These are phyloP conservation scores for Excoecaria agallocha DNA, from an alignment of 345 rosid genomes.

Conservation along the genomic window DNA sequence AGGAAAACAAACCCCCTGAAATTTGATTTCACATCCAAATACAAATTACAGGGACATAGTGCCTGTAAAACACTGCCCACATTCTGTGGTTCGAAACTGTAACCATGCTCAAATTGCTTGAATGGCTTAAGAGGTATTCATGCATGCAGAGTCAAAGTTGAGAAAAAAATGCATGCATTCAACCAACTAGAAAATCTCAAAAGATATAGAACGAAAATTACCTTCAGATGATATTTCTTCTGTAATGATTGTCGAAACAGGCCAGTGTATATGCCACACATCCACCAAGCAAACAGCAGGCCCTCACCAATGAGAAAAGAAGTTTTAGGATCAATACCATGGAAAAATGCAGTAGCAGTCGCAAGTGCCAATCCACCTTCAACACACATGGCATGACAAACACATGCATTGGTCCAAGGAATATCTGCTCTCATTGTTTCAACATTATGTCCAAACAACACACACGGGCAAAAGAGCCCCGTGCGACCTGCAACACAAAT, in stretches of 20 bases:
- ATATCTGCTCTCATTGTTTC: constrained; percentile 66
- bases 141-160: not conserved
- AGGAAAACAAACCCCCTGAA: too few species aligned
- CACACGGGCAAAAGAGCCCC: constrained; percentile 78
- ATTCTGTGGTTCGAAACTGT: not conserved
- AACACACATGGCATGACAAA: constrained; percentile 76
- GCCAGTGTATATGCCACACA: constrained; percentile 82
- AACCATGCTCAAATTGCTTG: not conserved
- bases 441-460: constrained; percentile 71
- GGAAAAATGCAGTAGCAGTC: constrained; percentile 55
- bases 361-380: constrained; percentile 87
- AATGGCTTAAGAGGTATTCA: not conserved
- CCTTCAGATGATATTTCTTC: constrained; percentile 91
- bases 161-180: not conserved
- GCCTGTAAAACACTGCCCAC: too few species aligned
- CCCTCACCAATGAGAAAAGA: constrained; percentile 71
- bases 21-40: too few species aligned
- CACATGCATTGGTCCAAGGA: constrained; percentile 75
- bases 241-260: constrained; percentile 74
- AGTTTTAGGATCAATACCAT: constrained; percentile 79
- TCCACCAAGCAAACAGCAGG: constrained; percentile 82
- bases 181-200: not conserved
- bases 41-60: too few species aligned
- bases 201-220: constrained; percentile 11
- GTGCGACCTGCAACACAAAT: constrained; percentile 50